Percentiles rank a stretch among this genome's conserved stretches.
phyloP scores from a whole-genome alignment of 108 stramenopile species.

The Skeletonema costatum region DNA sequence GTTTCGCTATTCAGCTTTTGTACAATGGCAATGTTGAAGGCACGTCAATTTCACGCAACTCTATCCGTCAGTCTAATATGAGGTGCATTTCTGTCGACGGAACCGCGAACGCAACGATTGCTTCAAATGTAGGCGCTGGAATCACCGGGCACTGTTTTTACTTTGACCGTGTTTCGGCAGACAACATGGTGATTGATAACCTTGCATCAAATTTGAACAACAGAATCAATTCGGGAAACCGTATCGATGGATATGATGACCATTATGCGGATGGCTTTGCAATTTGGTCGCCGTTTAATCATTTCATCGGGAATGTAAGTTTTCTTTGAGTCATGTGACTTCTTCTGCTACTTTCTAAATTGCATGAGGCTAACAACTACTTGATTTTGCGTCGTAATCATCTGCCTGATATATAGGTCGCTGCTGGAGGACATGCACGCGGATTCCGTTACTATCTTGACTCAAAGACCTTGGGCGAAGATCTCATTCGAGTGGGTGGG shows the following conservation, averaged over 20 bases:
- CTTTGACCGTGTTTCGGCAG: constrained; percentile 16
- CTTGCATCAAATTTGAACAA: neutral
- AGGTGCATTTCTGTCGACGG: constrained; percentile 68
- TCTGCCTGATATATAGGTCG: neutral
- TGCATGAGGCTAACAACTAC: neutral
- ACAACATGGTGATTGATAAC: constrained; percentile 5
- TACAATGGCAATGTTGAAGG: constrained; percentile 42
- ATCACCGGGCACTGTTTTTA: constrained; percentile 46
- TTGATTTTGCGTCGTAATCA: neutral
- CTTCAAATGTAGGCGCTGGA: constrained; percentile 60
- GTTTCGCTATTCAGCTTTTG: constrained; percentile 66
- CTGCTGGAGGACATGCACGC: constrained; percentile 35
- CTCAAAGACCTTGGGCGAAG: constrained; percentile 16
- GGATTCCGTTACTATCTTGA: constrained; percentile 21
- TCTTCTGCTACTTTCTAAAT: neutral
- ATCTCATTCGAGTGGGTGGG: constrained; percentile 2
- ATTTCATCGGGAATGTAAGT: constrained; percentile 43
- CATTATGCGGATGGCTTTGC: constrained; percentile 25
- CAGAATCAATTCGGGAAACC: neutral
- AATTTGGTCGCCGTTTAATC: constrained; percentile 18
- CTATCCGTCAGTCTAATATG: constrained; percentile 61
- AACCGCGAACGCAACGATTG: constrained; percentile 51
- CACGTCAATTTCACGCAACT: constrained; percentile 57
- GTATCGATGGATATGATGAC: constrained; percentile 4
- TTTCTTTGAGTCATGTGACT: neutral